These are phyloP conservation scores for Bretschneidera sinensis DNA, from an alignment of 345 rosid genomes.

Conservation along the genomic window DNA sequence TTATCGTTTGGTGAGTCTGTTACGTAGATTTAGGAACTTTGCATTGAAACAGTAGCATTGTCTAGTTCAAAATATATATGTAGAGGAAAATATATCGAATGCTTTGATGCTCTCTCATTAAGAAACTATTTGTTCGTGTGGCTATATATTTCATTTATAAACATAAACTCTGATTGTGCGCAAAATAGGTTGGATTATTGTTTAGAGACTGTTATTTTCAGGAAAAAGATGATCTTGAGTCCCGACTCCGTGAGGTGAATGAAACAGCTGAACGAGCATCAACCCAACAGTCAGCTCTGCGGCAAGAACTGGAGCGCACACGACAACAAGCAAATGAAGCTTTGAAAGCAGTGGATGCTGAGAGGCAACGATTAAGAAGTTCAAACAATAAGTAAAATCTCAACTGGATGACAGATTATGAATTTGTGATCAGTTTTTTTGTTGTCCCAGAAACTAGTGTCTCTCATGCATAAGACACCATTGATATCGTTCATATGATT, in stretches of 20 bases:
- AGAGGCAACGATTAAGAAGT: slow-evolving; percentile 94
- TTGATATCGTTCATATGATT: too few species aligned
- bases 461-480: too few species aligned
- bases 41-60: too few species aligned
- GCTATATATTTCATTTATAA: too few species aligned
- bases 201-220: slow-evolving; percentile 37
- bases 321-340: slow-evolving; percentile 98
- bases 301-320: slow-evolving; percentile 86
- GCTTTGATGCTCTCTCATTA: neutral
- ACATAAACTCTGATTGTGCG: too few species aligned
- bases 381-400: slow-evolving; percentile 82
- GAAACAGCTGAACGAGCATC: slow-evolving; percentile 69
- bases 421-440: too few species aligned
- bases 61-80: too few species aligned
- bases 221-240: slow-evolving; percentile 94
- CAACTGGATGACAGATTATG: neutral
- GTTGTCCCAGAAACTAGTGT: too few species aligned
- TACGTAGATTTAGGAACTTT: too few species aligned
- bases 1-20: too few species aligned
- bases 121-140: too few species aligned
- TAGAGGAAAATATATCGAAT: neutral
- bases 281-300: slow-evolving; percentile 67
- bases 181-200: slow-evolving; percentile 13
- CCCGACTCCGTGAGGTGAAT: slow-evolving; percentile 49
- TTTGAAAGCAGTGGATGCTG: slow-evolving; percentile 90